Evolutionary conservation across 2,329 filamentous ascomycete species (phyloP).

Genomic region (Colletotrichum sp.): DNA sequence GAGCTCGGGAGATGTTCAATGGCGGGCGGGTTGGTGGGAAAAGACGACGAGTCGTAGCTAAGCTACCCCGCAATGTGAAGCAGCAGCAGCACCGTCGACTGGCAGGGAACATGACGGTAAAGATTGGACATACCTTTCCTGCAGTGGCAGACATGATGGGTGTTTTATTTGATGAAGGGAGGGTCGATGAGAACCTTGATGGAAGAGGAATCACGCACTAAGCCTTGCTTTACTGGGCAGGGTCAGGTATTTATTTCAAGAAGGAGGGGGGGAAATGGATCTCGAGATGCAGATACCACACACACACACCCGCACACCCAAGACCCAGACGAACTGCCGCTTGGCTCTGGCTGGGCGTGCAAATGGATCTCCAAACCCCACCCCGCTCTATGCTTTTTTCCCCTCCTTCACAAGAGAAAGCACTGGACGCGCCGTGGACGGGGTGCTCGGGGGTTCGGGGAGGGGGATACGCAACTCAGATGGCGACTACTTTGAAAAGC

Average conservation of each 20-base stretch:
- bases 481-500: neutral
- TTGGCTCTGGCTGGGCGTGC: neutral
- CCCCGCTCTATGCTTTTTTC: neutral
- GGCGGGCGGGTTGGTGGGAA: neutral
- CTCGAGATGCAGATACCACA: neutral
- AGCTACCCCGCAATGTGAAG: slow-evolving; percentile 21
- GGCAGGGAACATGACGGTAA: neutral
- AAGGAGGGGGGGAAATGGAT: neutral
- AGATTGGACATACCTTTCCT: slow-evolving; percentile 20
- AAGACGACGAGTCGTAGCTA: neutral
- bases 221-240: slow-evolving; percentile 6
- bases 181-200: slow-evolving; percentile 22
- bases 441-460: slow-evolving; percentile 18
- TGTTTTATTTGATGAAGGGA: neutral
- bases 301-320: neutral
- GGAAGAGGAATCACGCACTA: slow-evolving; percentile 13
- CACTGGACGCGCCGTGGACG: neutral
- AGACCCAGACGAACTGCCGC: slow-evolving; percentile 11
- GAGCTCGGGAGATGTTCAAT: neutral
- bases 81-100: neutral
- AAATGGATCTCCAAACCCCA: slow-evolving; percentile 16
- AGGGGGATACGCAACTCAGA: neutral
- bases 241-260: slow-evolving; percentile 20
- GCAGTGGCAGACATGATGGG: slow-evolving; percentile 22
- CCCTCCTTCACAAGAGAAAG: neutral